phyloP scores from a whole-genome alignment of 257 asterid genomes.

The Ballota nigra region DNA sequence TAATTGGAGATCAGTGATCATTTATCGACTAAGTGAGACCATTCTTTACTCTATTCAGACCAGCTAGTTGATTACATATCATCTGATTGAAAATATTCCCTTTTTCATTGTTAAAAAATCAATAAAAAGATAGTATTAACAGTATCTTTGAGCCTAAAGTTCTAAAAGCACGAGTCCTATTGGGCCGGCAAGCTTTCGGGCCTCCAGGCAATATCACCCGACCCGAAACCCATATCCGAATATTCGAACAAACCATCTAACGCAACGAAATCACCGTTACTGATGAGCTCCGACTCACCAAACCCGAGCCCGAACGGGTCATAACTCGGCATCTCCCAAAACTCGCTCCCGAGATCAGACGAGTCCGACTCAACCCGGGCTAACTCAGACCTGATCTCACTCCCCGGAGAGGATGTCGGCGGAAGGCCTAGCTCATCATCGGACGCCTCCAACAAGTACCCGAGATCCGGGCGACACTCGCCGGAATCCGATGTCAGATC shows the following conservation, averaged over 20 bases:
- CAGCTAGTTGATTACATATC: background rate
- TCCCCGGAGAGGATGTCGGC: slow-evolving; percentile 37
- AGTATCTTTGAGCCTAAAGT: slow-evolving; percentile 15
- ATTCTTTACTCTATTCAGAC: background rate
- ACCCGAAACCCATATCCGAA: slow-evolving; percentile 63
- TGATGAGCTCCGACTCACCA: slow-evolving; percentile 23
- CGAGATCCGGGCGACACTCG: slow-evolving; percentile 57
- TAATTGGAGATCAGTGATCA: no score
- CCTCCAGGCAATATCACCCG: slow-evolving; percentile 45
- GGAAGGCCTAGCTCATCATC: slow-evolving; percentile 86
- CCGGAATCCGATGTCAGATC: slow-evolving; percentile 50
- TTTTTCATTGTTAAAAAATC: slow-evolving; percentile 6
- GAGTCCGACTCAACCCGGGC: slow-evolving; percentile 42
- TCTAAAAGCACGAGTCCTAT: slow-evolving; percentile 8
- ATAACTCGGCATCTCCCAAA: slow-evolving; percentile 51
- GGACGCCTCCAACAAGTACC: slow-evolving; percentile 64
- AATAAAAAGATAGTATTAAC: slow-evolving; percentile 24
- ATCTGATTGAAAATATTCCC: background rate
- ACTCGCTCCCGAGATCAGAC: slow-evolving; percentile 42
- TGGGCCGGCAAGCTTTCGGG: slow-evolving; percentile 66
- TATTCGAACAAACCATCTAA: slow-evolving; percentile 73
- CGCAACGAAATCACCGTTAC: slow-evolving; percentile 43
- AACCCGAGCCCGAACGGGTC: slow-evolving; percentile 57
- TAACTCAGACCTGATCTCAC: slow-evolving; percentile 30
- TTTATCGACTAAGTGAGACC: no score